Evolutionary conservation across 2,329 filamentous ascomycete genomes (phyloP).

Genomic region (Trichothecium sympodiale): DNA sequence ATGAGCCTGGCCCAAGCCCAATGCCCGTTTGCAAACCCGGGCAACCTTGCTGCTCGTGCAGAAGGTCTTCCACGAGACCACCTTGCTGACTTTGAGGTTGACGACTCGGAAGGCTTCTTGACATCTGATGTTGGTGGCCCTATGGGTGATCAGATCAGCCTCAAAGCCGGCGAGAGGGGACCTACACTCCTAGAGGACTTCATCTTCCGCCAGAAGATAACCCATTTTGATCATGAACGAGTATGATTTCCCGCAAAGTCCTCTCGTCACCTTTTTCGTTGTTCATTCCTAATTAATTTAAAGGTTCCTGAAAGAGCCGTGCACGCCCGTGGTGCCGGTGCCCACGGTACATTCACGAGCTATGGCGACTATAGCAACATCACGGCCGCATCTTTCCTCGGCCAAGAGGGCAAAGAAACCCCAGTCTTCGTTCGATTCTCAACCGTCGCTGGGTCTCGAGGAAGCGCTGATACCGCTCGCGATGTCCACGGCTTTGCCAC

Average conservation of each 20-base stretch:
- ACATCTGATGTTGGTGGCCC: conserved; percentile 60
- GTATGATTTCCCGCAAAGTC: conserved; percentile 27
- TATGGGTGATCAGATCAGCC: conserved; percentile 53
- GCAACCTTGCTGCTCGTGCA: conserved; percentile 13
- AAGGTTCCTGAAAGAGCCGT: conserved; percentile 53
- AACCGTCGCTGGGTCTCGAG: conserved; percentile 58
- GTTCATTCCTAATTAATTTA: conserved; percentile 43
- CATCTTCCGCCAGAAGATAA: conserved; percentile 61
- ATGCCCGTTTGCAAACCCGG: conserved; percentile 22
- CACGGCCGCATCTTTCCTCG: conserved; percentile 56
- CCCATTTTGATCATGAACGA: conserved; percentile 59
- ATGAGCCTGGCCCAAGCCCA: conserved; percentile 15
- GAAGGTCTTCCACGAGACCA: conserved; percentile 18
- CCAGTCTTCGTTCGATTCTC: conserved; percentile 62
- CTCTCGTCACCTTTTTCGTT: conserved; percentile 1
- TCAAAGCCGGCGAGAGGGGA: conserved; percentile 56
- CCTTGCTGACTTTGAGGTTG: conserved; percentile 27
- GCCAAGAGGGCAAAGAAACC: conserved; percentile 41
- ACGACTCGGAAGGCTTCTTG: conserved; percentile 43
- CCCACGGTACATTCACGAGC: conserved; percentile 59
- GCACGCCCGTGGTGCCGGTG: conserved; percentile 58
- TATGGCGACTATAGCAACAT: conserved; percentile 57
- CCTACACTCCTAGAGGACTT: conserved; percentile 63
- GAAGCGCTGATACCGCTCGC: conserved; percentile 57
- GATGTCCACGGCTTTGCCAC: conserved; percentile 64